Evolutionary conservation across 2,329 filamentous ascomycete species (phyloP), one percentile per base, ranked within the genome.

Genomic region (Blumeriella jaapii): DNA sequence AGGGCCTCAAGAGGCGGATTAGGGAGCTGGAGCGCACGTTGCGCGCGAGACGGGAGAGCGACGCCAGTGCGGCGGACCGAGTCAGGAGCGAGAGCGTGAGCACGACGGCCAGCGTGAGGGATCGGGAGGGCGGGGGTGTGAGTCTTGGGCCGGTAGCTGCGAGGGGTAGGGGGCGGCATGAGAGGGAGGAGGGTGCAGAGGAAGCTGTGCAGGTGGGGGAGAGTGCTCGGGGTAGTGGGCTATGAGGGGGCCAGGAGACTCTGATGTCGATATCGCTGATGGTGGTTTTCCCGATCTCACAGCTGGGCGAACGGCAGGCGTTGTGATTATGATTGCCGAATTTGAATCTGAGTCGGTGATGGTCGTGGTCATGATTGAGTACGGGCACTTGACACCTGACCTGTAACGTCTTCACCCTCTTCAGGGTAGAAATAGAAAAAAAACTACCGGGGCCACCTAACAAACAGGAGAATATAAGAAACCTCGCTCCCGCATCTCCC

Each of bases 171-270:
- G 38, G 23, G 41, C 49, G 7, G 48, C 56, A 48, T 2, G 64
- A 69, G 31, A 58, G 30, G 12, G 38, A 36, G 10, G 30, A 34
- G 15, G 30, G 33, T 17, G 39, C 29, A 13, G 72, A 76, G 28
- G 71, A 74, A 23, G 71, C 74, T 53, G 55, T 77, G 26, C 62
- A 64, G 33, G 70, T 78, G 15, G 73, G 73, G 2, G 71, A 77
- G 59, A 77, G 72, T 42, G 73, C 73, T 2, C 68, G 70, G 1
- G 74, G 68, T 45, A 55, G 59, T 0, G 60, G 61, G 17, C 22
- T 39, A 4, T 37, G 19, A 31, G 16, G 7, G 10, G 22, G 4
- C 22, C 20, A 22, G 7, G n/a, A n/a, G n/a, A n/a, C n/a, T n/a
- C n/a, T n/a, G n/a, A n/a, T n/a, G n/a, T n/a, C n/a, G n/a, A n/a